Conservation (phyloP, 495 filamentous ascomycete genomes). For the Daldinia caldariorum region DNA sequence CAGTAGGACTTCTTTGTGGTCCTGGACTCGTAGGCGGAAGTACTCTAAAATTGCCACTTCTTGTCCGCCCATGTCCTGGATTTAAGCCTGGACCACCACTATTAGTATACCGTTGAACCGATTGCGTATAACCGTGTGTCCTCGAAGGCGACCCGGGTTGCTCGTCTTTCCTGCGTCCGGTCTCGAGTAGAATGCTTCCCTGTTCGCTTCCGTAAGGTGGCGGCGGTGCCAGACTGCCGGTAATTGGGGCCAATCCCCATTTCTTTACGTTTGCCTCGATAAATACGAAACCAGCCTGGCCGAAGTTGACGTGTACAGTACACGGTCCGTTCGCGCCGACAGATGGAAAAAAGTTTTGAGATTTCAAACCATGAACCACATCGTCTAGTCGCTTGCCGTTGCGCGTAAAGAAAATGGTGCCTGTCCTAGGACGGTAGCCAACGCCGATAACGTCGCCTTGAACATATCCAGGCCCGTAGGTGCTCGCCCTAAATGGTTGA, state of each 20-base stretch:
- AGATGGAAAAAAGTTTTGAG: slow-evolving; percentile 96
- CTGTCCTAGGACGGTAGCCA: slow-evolving; percentile 92
- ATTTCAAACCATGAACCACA: slow-evolving; percentile 89
- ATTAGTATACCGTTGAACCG: slow-evolving; percentile 51
- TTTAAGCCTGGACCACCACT: slow-evolving; percentile 49
- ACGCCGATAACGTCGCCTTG: slow-evolving; percentile 97
- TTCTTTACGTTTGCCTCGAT: slow-evolving; percentile 99
- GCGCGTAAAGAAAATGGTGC: slow-evolving; percentile 96
- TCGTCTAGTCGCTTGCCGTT: slow-evolving; percentile 98
- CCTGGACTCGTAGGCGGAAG: slow-evolving; percentile 85
- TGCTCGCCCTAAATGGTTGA: slow-evolving; percentile 81
- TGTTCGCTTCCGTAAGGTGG: slow-evolving; percentile 97
- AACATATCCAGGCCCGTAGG: slow-evolving; percentile 82
- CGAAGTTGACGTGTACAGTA: slow-evolving; percentile 95
- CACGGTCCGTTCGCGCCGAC: slow-evolving; percentile 94
- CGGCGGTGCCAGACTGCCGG: slow-evolving; percentile 91
- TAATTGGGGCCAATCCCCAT: slow-evolving; percentile 97
- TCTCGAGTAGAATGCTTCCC: slow-evolving; percentile 92
- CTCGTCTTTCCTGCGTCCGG: slow-evolving; percentile 70
- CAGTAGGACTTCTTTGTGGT: slow-evolving; percentile 89
- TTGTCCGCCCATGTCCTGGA: slow-evolving; percentile 61
- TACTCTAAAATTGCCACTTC: slow-evolving; percentile 70
- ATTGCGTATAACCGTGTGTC: slow-evolving; percentile 59
- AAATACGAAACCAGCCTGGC: slow-evolving; percentile 96
- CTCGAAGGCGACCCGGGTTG: slow-evolving; percentile 67